These are phyloP conservation scores for Castanea sativa DNA, from an alignment of 306 rosid genomes.

Conservation along the genomic window DNA sequence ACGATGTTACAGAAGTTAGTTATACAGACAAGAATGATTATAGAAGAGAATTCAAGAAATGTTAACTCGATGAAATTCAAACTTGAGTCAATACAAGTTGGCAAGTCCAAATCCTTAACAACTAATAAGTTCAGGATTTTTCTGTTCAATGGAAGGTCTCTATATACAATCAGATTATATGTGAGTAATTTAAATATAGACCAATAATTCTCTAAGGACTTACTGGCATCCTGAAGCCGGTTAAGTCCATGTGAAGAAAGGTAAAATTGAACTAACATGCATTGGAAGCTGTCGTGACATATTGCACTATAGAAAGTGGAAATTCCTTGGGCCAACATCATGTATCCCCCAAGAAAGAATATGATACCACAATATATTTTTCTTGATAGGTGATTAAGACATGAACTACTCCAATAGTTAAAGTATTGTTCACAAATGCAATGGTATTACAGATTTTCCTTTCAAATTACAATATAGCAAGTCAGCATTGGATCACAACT, in stretches of 20 bases:
- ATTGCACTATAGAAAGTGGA: background rate
- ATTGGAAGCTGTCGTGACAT: conserved; percentile 4
- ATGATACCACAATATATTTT: background rate
- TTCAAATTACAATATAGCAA: conserved; percentile 7
- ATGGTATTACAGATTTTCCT: background rate
- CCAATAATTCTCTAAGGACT: background rate
- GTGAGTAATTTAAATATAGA: background rate
- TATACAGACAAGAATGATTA: background rate
- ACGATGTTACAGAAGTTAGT: background rate
- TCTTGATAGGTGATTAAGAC: too few species aligned
- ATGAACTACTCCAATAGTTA: background rate
- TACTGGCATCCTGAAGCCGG: conserved; percentile 6
- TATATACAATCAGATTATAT: background rate
- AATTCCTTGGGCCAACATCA: conserved; percentile 3
- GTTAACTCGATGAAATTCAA: background rate
- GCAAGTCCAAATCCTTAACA: background rate
- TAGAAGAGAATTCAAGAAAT: background rate
- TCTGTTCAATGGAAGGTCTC: background rate
- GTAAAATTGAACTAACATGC: background rate
- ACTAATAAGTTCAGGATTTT: background rate
- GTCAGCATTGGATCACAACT: conserved; percentile 14
- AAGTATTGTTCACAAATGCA: background rate
- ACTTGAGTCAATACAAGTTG: background rate
- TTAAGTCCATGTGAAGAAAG: background rate
- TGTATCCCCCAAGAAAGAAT: background rate